Evolutionary conservation across 2,329 filamentous ascomycete genomes (phyloP).

Genomic region (Phialophora expanda): DNA sequence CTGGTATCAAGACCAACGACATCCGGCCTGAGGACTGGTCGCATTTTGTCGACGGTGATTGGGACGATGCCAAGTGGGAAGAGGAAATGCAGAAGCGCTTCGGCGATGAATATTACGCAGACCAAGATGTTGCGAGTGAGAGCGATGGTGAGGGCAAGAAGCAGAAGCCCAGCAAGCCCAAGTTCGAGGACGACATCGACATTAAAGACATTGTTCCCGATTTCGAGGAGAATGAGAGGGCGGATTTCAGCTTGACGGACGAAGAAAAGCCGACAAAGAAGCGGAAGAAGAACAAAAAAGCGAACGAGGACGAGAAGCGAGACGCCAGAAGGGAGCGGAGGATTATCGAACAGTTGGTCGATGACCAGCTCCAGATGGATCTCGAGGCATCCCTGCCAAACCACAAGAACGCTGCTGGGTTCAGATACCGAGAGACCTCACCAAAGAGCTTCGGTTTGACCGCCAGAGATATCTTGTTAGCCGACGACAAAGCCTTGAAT

Average conservation of each 20-base stretch:
- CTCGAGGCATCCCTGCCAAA: conserved; percentile 67
- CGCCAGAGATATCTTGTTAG: conserved; percentile 86
- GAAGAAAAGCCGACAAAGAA: conserved; percentile 54
- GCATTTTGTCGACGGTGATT: conserved; percentile 81
- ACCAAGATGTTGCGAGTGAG: conserved; percentile 63
- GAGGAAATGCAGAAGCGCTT: conserved; percentile 86
- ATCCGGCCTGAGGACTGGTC: conserved; percentile 80
- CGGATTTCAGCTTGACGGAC: conserved; percentile 63
- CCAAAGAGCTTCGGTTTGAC: conserved; percentile 89
- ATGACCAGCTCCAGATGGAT: conserved; percentile 78
- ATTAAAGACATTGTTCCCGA: conserved; percentile 88
- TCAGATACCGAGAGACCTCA: conserved; percentile 94
- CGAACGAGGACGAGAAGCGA: conserved; percentile 65
- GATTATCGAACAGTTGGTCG: conserved; percentile 84
- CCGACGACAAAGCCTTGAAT: conserved; percentile 84
- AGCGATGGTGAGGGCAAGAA: conserved; percentile 67
- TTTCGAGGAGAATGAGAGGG: conserved; percentile 61
- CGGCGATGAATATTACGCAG: conserved; percentile 86
- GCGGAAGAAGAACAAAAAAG: conserved; percentile 57
- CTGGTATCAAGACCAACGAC: conserved; percentile 68
- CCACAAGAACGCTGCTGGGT: conserved; percentile 57
- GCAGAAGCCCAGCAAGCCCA: conserved; percentile 70
- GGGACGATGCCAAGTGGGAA: conserved; percentile 90
- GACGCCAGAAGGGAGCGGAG: conserved; percentile 79
- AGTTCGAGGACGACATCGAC: conserved; percentile 96